These are phyloP conservation scores for Penicillium bialowiezense DNA, from an alignment of 495 filamentous ascomycete species.

Conservation along the genomic window DNA sequence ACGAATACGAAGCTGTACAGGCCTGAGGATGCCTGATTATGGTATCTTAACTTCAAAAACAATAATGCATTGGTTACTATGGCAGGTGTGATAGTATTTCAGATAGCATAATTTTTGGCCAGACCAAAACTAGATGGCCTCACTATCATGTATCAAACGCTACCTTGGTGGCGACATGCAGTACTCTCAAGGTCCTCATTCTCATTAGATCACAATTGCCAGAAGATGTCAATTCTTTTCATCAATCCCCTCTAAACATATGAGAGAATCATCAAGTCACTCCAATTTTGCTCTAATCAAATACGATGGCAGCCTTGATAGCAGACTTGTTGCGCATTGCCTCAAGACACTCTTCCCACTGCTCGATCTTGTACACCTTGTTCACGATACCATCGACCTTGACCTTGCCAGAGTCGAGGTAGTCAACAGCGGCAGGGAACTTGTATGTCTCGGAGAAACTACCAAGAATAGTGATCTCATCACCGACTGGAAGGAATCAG, in stretches of 20 bases:
- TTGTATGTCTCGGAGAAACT: slow-evolving; percentile 71
- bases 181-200: slow-evolving; percentile 4
- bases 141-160: too few species aligned
- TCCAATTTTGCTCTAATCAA: slow-evolving; percentile 44
- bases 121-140: too few species aligned
- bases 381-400: slow-evolving; percentile 55
- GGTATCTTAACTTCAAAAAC: too few species aligned
- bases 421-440: slow-evolving; percentile 70
- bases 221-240: slow-evolving; percentile 8
- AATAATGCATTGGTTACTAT: too few species aligned
- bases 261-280: background rate
- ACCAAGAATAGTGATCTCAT: slow-evolving; percentile 69
- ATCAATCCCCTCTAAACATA: slow-evolving; percentile 1
- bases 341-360: slow-evolving; percentile 44
- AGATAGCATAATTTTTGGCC: too few species aligned
- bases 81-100: too few species aligned
- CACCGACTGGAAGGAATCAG: slow-evolving; percentile 28
- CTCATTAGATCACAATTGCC: background rate
- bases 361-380: slow-evolving; percentile 48
- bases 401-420: slow-evolving; percentile 64
- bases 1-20: too few species aligned
- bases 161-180: slow-evolving; percentile 5
- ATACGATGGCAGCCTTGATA: slow-evolving; percentile 69
- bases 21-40: too few species aligned
- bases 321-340: slow-evolving; percentile 60